Evolutionary conservation across 768 basidiomycete species (phyloP).

Genomic region (Porphyrellus cyaneotinctus): DNA sequence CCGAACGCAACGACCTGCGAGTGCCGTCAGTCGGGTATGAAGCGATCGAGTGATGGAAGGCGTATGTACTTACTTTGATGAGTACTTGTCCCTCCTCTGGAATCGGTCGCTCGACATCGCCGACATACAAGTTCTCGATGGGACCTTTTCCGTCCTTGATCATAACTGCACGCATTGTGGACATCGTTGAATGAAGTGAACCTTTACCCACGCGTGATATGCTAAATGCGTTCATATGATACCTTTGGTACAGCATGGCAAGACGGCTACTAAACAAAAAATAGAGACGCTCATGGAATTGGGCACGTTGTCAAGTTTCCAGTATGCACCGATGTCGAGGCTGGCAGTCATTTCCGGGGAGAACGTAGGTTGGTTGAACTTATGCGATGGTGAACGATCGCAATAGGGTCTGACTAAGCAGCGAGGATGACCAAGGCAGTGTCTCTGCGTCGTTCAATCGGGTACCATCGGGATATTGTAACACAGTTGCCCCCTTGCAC

Average conservation of each 20-base stretch:
- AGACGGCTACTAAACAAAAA: background rate
- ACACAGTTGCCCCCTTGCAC: background rate
- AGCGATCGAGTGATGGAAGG: background rate
- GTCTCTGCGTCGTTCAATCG: background rate
- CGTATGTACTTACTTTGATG: conserved; percentile 57
- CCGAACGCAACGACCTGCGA: conserved; percentile 75
- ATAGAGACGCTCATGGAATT: background rate
- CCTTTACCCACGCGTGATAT: background rate
- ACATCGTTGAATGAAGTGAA: conserved; percentile 2
- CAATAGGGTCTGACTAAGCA: conserved; percentile 19
- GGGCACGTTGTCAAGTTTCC: too few species aligned
- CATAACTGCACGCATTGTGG: conserved; percentile 71
- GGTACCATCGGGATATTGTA: too few species aligned
- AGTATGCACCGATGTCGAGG: too few species aligned
- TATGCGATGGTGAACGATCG: background rate
- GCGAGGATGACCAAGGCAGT: conserved; percentile 6
- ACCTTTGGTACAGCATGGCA: background rate
- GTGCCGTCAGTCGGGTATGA: background rate
- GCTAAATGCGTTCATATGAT: background rate
- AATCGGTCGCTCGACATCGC: conserved; percentile 61
- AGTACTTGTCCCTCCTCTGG: conserved; percentile 59
- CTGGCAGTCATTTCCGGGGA: conserved; percentile 3
- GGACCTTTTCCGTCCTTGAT: conserved; percentile 75
- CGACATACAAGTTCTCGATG: conserved; percentile 73
- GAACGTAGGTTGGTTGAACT: background rate